Base-by-base conservation (phyloP, 768 basidiomycete genomes). In the Russula ochroleuca region DNA sequence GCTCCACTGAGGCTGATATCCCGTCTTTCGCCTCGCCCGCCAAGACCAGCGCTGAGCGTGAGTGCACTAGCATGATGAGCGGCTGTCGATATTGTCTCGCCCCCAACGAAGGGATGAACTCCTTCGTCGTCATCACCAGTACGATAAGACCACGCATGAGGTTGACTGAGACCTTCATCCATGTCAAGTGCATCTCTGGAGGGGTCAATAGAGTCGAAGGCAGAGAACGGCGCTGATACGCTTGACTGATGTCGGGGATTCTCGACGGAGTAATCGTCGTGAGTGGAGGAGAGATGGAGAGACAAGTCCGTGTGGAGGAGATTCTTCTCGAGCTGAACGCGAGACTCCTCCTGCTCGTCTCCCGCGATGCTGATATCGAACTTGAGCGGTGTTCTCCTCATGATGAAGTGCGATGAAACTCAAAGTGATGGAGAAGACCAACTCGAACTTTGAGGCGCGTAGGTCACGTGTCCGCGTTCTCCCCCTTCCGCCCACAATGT, bases 21-120 rank as follows among this genome's bases (percentile, higher is more conserved):
- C 62, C 85, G 76, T 52, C 80, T 77, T 21, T 72, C 75, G 5
- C 80, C 76, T 3, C 84, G 78, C 2, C 78, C 79, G 41, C 82
- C 86, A 11, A 96, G 80, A 0, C 94, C 94, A 4, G 92, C 91
- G 57, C 83, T 89, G 19, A 97, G 80, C 0, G 94, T 96, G 57
- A 96, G 78, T 2, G 85, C 92, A 67, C 88, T 92, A 28, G 92
- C 93, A 74, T 97, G 94, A 73, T 97, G 94, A 1, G 87, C 91
- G 10, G 84, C 85, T 0, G 94, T 95, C 0, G 91, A 94, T 63
- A 92, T 73, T 0, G 88, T 90, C 62, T 85, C 84, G 23, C 82
- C 85, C 45, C 80, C 82, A 3, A 66, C 72, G 67, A 85, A 90
- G 0, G 87, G 86, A 66, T 81, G 78, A 37, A 86, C 75, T 21